Percentiles rank a stretch among this genome's conserved stretches.
Evolutionary conservation across 352 stramenopile genomes (phyloP).

Genomic region (Phytophthora fragariaefolia): DNA sequence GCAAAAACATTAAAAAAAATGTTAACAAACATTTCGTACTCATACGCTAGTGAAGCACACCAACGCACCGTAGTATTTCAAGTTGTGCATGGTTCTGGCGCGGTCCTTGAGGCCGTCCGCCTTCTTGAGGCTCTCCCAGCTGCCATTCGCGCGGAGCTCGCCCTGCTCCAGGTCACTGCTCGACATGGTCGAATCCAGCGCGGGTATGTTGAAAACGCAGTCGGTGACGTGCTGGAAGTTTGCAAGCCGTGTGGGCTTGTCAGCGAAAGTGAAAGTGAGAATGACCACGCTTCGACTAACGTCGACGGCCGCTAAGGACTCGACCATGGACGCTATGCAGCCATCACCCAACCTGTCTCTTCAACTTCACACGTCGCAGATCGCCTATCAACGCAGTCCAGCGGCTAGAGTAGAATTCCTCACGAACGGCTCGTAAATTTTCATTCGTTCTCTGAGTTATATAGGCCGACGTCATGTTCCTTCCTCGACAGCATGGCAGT

Average conservation of each 20-base stretch:
- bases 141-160: conserved; percentile 29
- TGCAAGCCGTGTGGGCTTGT: neutral
- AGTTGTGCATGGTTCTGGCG: conserved; percentile 71
- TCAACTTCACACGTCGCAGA: conserved; percentile 33
- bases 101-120: conserved; percentile 70
- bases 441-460: no score
- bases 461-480: no score
- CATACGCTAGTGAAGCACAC: neutral
- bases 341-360: conserved; percentile 25
- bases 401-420: no score
- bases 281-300: neutral
- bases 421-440: no score
- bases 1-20: neutral
- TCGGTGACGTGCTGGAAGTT: neutral
- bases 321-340: conserved; percentile 14
- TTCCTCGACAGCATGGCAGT: no score
- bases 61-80: conserved; percentile 63
- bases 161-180: conserved; percentile 25
- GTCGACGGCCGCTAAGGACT: neutral
- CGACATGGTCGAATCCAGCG: conserved; percentile 14
- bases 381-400: conserved; percentile 14
- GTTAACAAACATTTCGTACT: no score
- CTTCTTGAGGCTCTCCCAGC: conserved; percentile 70
- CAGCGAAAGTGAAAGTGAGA: conserved; percentile 28
- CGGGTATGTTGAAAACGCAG: conserved; percentile 6